These are phyloP conservation scores for Monilinia polystroma DNA, from an alignment of 2,329 filamentous ascomycete genomes.

Conservation along the genomic window DNA sequence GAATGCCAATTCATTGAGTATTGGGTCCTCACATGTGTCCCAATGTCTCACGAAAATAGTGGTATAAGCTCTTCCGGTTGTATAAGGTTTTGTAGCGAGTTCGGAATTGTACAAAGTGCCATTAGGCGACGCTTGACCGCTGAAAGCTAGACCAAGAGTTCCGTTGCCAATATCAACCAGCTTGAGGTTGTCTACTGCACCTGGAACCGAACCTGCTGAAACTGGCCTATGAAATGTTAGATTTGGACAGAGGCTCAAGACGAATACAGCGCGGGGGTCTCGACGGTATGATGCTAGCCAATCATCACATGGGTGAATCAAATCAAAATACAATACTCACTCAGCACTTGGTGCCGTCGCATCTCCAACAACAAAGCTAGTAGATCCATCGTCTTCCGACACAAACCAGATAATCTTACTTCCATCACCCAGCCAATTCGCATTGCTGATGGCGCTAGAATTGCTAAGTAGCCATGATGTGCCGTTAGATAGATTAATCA, in stretches of 20 bases:
- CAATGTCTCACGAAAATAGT: slow-evolving; percentile 34
- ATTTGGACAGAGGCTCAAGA: not conserved
- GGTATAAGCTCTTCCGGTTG: slow-evolving; percentile 31
- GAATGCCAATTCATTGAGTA: not conserved
- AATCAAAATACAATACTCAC: slow-evolving; percentile 25
- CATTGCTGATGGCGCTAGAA: slow-evolving; percentile 32
- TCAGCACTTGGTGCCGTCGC: slow-evolving; percentile 28
- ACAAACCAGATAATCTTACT: slow-evolving; percentile 32
- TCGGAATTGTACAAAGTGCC: slow-evolving; percentile 32
- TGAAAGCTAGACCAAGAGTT: slow-evolving; percentile 29
- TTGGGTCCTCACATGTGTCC: slow-evolving; percentile 31
- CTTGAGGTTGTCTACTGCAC: slow-evolving; percentile 33
- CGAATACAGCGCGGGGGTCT: no score
- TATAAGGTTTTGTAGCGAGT: slow-evolving; percentile 27
- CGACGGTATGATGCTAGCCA: no score
- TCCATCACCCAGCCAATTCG: slow-evolving; percentile 33
- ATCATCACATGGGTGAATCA: not conserved
- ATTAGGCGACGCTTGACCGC: slow-evolving; percentile 31
- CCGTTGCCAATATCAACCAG: slow-evolving; percentile 26
- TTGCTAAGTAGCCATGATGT: slow-evolving; percentile 31
- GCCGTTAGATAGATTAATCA: slow-evolving; percentile 59
- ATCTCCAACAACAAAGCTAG: slow-evolving; percentile 33
- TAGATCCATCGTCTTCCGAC: slow-evolving; percentile 33
- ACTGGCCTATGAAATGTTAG: slow-evolving; percentile 28
- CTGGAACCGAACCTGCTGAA: slow-evolving; percentile 31